A percentile compares a stretch with the other conserved stretches of the same genome.
Evolutionary conservation across 2,329 filamentous ascomycete genomes (phyloP).

Genomic region (Fusarium sp.): DNA sequence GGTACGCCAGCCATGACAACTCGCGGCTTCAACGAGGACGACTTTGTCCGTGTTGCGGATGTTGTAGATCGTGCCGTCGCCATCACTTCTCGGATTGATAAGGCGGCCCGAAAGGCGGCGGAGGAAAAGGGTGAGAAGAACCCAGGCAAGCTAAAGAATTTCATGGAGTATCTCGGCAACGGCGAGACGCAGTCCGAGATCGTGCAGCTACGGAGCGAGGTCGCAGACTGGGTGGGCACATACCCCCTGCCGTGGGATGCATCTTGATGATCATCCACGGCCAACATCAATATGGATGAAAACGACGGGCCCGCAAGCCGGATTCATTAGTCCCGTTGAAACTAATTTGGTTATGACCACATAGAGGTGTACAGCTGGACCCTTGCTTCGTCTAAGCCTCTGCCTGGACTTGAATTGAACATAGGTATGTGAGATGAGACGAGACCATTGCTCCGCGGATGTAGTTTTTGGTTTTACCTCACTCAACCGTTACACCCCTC

Average conservation of each 20-base stretch:
- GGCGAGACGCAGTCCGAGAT: constrained; percentile 78
- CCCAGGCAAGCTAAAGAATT: constrained; percentile 73
- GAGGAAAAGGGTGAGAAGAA: constrained; percentile 76
- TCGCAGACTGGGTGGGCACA: constrained; percentile 82
- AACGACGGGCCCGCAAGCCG: constrained; percentile 1
- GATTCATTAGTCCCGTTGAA: constrained; percentile 1
- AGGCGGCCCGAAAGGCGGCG: constrained; percentile 75
- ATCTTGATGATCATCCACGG: constrained; percentile 39
- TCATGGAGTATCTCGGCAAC: constrained; percentile 75
- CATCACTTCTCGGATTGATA: constrained; percentile 82
- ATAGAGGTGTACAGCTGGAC: constrained; percentile 1
- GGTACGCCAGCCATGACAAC: constrained; percentile 98
- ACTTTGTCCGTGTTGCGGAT: constrained; percentile 88
- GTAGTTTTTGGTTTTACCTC: background rate
- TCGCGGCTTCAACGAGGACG: constrained; percentile 87
- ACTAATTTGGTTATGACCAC: background rate
- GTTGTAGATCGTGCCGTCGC: constrained; percentile 87
- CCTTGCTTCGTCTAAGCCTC: background rate
- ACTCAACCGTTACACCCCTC: background rate
- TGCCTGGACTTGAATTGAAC: background rate
- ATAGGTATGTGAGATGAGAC: background rate
- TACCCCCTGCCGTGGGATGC: constrained; percentile 78
- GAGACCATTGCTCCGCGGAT: background rate
- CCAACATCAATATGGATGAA: background rate
- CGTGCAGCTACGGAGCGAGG: constrained; percentile 77